These are phyloP conservation scores for Moelleriella libera DNA, from an alignment of 2,329 filamentous ascomycete genomes.

Conservation along the genomic window DNA sequence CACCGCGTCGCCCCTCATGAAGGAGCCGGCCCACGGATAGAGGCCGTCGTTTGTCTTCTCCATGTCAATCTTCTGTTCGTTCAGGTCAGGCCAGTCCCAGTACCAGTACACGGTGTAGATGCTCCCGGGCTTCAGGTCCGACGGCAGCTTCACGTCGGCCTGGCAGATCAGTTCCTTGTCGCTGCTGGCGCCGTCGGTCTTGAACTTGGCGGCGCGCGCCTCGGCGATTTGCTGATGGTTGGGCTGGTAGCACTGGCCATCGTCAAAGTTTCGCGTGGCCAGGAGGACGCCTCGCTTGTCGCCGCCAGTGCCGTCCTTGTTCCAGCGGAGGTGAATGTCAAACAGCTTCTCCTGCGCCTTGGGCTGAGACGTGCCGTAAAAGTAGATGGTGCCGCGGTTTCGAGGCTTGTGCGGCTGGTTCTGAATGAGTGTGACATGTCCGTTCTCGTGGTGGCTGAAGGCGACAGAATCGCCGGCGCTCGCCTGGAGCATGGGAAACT, in stretches of 20 bases:
- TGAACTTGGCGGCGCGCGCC: constrained; percentile 42
- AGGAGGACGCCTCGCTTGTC: constrained; percentile 65
- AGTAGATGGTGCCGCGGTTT: constrained; percentile 58
- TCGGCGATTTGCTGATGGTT: constrained; percentile 45
- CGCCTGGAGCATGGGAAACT: constrained; percentile 48
- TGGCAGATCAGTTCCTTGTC: constrained; percentile 63
- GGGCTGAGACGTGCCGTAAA: constrained; percentile 57
- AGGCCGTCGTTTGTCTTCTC: constrained; percentile 23
- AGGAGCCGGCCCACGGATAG: constrained; percentile 26
- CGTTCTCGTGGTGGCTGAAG: constrained; percentile 59
- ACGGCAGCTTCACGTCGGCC: constrained; percentile 62
- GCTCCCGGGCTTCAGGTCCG: constrained; percentile 44
- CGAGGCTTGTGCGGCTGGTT: constrained; percentile 43
- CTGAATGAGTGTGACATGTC: constrained; percentile 51
- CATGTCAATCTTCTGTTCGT: constrained; percentile 24
- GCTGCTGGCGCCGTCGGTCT: constrained; percentile 35
- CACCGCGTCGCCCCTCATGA: constrained; percentile 22
- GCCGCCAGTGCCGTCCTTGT: constrained; percentile 62
- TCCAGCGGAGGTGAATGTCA: constrained; percentile 71
- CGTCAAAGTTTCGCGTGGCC: constrained; percentile 70
- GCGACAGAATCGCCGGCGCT: constrained; percentile 49
- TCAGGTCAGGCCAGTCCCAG: constrained; percentile 76
- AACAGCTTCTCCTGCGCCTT: constrained; percentile 31
- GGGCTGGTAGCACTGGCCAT: constrained; percentile 77
- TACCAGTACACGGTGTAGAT: constrained; percentile 86